A percentile compares a stretch with the other conserved stretches of the same genome.
Conservation (phyloP, 371 early-diverging fungal species). For the Rhizopus arrhizus region DNA sequence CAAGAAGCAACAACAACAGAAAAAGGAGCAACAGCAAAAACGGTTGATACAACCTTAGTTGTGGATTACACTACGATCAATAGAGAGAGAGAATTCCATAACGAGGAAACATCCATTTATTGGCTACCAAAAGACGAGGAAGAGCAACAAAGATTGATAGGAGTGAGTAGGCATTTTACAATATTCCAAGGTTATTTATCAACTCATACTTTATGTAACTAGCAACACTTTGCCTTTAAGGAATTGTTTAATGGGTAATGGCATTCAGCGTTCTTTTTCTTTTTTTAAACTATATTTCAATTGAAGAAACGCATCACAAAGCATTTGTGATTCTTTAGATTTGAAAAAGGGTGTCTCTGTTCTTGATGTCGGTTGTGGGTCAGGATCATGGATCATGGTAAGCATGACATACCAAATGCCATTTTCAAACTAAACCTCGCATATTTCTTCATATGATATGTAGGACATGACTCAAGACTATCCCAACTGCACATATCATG, state of each 20-base stretch:
- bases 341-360: conserved; percentile 21
- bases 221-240: conserved; percentile 40
- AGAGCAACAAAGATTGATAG: conserved; percentile 18
- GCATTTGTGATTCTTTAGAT: too few relatives aligned
- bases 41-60: too few relatives aligned
- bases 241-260: conserved; percentile 25
- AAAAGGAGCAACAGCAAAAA: too few relatives aligned
- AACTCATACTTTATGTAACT: neutral
- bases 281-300: too few relatives aligned
- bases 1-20: too few relatives aligned
- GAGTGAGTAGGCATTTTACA: conserved; percentile 5
- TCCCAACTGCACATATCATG: conserved; percentile 43
- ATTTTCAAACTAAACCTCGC: too few relatives aligned
- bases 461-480: conserved; percentile 40
- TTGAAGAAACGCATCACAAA: too few relatives aligned
- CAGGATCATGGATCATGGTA: conserved; percentile 40
- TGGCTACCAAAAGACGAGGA: conserved; percentile 24
- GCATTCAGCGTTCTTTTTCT: too few relatives aligned
- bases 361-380: conserved; percentile 45
- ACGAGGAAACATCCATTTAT: conserved; percentile 10
- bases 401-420: too few relatives aligned
- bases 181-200: too few relatives aligned
- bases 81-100: conserved; percentile 10
- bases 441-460: too few relatives aligned
- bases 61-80: too few relatives aligned